These are phyloP conservation scores for Gnetum montanum DNA, from an alignment of 75 land plant species.

Conservation along the genomic window DNA sequence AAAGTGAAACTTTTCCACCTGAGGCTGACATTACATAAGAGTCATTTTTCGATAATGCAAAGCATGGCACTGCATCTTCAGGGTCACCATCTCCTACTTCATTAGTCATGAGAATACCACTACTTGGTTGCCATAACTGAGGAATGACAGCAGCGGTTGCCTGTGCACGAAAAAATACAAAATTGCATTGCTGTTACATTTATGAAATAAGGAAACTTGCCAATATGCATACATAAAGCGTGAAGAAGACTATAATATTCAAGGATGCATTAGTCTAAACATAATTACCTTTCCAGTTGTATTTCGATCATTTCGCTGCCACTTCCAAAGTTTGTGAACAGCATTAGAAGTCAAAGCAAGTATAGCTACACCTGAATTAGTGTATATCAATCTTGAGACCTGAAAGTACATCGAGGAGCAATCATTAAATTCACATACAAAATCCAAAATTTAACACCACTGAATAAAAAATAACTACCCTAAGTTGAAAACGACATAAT, in stretches of 20 bases:
- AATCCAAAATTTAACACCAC: no score
- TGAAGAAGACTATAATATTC: background rate
- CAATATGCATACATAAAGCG: background rate
- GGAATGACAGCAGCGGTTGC: constrained; percentile 38
- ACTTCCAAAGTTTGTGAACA: constrained; percentile 59
- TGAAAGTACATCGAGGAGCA: constrained; percentile 12
- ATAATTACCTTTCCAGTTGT: constrained; percentile 38
- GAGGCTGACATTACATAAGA: constrained; percentile 66
- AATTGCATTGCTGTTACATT: background rate
- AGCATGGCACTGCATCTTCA: constrained; percentile 44
- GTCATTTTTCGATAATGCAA: constrained; percentile 57
- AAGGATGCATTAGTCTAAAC: background rate
- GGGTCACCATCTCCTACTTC: constrained; percentile 37
- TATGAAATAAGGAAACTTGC: background rate
- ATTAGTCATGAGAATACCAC: constrained; percentile 56
- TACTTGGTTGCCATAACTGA: constrained; percentile 44
- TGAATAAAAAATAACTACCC: background rate
- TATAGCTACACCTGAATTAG: constrained; percentile 46
- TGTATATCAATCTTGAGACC: constrained; percentile 55
- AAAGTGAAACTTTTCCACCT: constrained; percentile 48
- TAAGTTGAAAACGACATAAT: no score
- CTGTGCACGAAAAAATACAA: constrained; percentile 5
- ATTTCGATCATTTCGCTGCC: constrained; percentile 42
- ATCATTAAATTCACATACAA: background rate
- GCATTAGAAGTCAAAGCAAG: constrained; percentile 65